Base-by-base conservation (phyloP, 169 alveolate genomes). In the Plasmodium knowlesi region DNA sequence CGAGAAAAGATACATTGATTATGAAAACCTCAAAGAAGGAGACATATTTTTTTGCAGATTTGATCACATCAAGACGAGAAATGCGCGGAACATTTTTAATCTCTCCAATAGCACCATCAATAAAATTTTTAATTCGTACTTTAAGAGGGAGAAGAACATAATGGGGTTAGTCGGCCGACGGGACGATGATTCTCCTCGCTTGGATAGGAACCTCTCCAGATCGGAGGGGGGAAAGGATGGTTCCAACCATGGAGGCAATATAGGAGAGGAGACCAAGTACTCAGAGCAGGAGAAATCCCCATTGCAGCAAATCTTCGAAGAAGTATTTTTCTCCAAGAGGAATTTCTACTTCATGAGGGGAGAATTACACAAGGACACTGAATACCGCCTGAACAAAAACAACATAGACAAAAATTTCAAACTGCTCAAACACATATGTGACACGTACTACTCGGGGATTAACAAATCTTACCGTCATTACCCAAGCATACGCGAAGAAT, bases 321-420 rank as follows among this genome's bases (percentile, higher is more conserved):
- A 91, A 43, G 43, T 91, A 8, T 91, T 91, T 82, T 91, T 91
- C 74, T 82, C 82, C 53, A 91, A 91, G 37, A 70, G 57, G 57
- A 43, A 91, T 28, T 50, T 91, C 30, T 91, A 91, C 54, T 41
- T 91, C 19, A 91, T 91, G 95, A 81, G 92, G 57, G 92, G 72
- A 34, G 95, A 91, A 81, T 22, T 91, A 30, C 95, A 91, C 61
- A 72, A 91, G 78, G 95, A 82, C 54, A 91, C 95, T 2, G 95
- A 91, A 70, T 91, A 91, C 74, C 74, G 84, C 12, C 76, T 91
- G 30, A 91, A 91, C 57, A 91, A 91, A 82, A 91, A 91, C 39
- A 91, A 91, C 30, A 76, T 91, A 14, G 95, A 91, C 28, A 91
- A 80, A 71, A 91, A 53, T 57, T 91, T 81, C 46, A 91, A 81